These are phyloP conservation scores for Pyrus hybrid DNA, from an alignment of 331 rosid genomes.

Conservation along the genomic window DNA sequence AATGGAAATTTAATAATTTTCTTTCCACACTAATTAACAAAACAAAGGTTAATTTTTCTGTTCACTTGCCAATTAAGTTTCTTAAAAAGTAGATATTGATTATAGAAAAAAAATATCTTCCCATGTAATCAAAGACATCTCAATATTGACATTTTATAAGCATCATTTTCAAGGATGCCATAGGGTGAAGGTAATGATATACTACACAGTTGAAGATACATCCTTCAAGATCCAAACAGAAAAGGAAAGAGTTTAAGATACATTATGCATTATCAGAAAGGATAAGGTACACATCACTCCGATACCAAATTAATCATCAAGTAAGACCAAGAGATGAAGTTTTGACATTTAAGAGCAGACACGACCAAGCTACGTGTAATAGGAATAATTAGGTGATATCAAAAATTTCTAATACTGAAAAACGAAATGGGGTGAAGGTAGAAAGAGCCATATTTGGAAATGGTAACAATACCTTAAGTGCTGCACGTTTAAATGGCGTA, in stretches of 20 bases:
- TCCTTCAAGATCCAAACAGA: not conserved
- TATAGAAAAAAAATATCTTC: not conserved
- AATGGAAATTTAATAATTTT: not conserved
- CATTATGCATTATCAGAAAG: no score
- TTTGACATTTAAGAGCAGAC: not conserved
- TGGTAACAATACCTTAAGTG: slow-evolving; percentile 60
- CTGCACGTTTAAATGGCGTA: slow-evolving; percentile 89
- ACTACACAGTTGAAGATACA: not conserved
- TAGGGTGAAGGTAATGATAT: not conserved
- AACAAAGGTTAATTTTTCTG: not conserved
- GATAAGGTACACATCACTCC: no score
- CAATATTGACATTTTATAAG: not conserved
- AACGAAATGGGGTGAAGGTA: not conserved
- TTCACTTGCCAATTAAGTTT: not conserved
- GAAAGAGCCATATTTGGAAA: not conserved
- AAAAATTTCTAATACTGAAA: not conserved
- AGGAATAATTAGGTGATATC: not conserved
- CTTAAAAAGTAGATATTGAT: not conserved
- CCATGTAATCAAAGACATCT: not conserved
- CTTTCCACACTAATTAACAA: not conserved
- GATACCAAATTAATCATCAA: not conserved
- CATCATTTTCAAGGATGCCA: not conserved
- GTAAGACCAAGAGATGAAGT: not conserved
- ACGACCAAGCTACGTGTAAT: not conserved
- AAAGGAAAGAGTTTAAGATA: not conserved